These are phyloP conservation scores for Hymenoscyphus infarciens DNA, from an alignment of 2,329 filamentous ascomycete species.

Conservation along the genomic window DNA sequence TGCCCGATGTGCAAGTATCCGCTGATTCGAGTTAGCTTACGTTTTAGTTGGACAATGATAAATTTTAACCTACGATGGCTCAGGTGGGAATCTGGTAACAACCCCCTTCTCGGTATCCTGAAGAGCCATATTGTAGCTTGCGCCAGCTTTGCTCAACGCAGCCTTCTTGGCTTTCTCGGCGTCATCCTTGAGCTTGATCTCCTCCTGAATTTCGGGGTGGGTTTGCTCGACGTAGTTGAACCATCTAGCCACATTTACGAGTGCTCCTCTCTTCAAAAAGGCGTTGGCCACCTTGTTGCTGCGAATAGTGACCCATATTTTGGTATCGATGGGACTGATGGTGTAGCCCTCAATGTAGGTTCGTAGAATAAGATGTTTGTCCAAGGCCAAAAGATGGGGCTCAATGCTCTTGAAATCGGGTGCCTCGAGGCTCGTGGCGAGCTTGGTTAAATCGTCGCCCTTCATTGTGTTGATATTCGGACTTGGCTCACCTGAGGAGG, in stretches of 20 bases:
- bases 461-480: slow-evolving; percentile 44
- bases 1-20: slow-evolving; percentile 95
- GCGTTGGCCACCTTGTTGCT: slow-evolving; percentile 81
- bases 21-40: slow-evolving; percentile 24
- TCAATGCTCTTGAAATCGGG: slow-evolving; percentile 82
- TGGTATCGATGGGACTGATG: slow-evolving; percentile 72
- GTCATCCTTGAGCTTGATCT: slow-evolving; percentile 66
- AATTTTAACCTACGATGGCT: slow-evolving; percentile 67
- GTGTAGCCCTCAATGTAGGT: slow-evolving; percentile 78
- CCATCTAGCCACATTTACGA: slow-evolving; percentile 80
- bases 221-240: slow-evolving; percentile 80
- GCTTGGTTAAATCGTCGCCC: slow-evolving; percentile 50
- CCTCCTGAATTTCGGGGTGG: slow-evolving; percentile 70
- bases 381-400: slow-evolving; percentile 68
- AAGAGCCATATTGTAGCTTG: slow-evolving; percentile 84
- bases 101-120: slow-evolving; percentile 84
- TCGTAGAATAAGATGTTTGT: slow-evolving; percentile 82
- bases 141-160: slow-evolving; percentile 70
- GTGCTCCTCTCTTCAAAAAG: slow-evolving; percentile 72
- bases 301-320: slow-evolving; percentile 78
- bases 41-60: background rate
- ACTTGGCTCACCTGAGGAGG: background rate
- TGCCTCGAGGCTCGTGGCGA: slow-evolving; percentile 49
- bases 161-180: slow-evolving; percentile 67
- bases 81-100: slow-evolving; percentile 87